Evolutionary conservation across 2,329 filamentous ascomycete species (phyloP).

Genomic region (Verticillium longisporum): DNA sequence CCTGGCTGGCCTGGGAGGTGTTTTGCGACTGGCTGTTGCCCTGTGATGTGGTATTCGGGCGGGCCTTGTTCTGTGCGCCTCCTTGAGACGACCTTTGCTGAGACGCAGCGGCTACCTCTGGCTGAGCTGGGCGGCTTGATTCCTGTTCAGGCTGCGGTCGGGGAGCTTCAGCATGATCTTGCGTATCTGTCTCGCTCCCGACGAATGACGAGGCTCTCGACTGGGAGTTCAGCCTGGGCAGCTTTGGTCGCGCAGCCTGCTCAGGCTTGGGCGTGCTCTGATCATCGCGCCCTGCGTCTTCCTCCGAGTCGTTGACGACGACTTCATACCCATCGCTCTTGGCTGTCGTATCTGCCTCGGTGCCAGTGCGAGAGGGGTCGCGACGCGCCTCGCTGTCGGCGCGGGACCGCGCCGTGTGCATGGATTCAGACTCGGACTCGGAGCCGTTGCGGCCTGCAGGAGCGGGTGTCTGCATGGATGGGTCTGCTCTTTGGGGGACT

Average conservation of each 20-base stretch:
- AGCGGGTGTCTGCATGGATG: background rate
- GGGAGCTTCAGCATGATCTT: background rate
- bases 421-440: background rate
- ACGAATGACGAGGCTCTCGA: conserved; percentile 7
- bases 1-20: background rate
- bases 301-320: conserved; percentile 6
- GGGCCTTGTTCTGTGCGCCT: background rate
- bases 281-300: background rate
- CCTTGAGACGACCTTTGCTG: conserved; percentile 1
- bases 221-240: conserved; percentile 12
- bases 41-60: background rate
- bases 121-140: background rate
- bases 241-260: conserved; percentile 1
- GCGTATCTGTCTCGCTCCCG: conserved; percentile 4
- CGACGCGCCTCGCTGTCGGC: background rate
- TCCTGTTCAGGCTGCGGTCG: background rate
- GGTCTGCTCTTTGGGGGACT: background rate
- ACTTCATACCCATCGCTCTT: conserved; percentile 10
- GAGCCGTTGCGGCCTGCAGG: background rate
- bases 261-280: conserved; percentile 1
- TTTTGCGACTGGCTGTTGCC: background rate
- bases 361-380: background rate
- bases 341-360: background rate
- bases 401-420: background rate
- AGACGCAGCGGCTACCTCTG: background rate